phyloP scores from a whole-genome alignment of 2,329 filamentous ascomycete genomes.

The Hypoxylon sp. region DNA sequence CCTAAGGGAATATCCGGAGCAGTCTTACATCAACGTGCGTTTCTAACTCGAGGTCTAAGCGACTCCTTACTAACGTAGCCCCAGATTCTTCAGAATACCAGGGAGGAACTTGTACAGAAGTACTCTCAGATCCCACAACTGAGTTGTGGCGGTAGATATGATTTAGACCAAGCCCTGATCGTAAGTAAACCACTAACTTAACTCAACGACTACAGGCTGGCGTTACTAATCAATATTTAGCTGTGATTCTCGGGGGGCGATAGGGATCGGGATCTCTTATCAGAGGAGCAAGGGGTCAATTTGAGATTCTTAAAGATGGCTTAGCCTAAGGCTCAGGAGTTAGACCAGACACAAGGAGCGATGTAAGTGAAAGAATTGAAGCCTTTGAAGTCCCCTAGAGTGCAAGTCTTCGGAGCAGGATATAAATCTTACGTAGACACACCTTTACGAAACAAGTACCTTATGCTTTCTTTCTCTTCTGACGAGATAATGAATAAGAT shows the following conservation, averaged over 20 bases:
- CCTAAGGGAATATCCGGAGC: slow-evolving; percentile 52
- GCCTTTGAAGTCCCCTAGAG: too few species aligned
- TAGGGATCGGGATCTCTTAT: background rate
- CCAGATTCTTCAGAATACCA: slow-evolving; percentile 52
- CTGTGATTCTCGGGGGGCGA: background rate
- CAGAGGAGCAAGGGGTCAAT: background rate
- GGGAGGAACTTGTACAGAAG: slow-evolving; percentile 49
- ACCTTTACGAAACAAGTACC: too few species aligned
- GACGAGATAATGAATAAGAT: too few species aligned
- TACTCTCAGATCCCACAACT: slow-evolving; percentile 54
- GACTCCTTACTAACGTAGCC: slow-evolving; percentile 2
- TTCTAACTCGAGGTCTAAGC: background rate
- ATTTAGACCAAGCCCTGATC: slow-evolving; percentile 48
- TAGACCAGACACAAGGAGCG: too few species aligned
- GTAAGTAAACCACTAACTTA: slow-evolving; percentile 39
- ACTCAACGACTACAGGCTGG: background rate
- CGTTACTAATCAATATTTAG: slow-evolving; percentile 14
- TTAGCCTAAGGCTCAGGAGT: background rate
- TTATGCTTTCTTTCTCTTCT: too few species aligned
- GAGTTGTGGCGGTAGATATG: slow-evolving; percentile 51
- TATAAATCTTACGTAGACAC: too few species aligned
- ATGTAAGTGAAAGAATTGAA: too few species aligned
- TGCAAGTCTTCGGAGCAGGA: too few species aligned
- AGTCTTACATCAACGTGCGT: slow-evolving; percentile 54
- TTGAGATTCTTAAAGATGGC: background rate